Conservation (phyloP, 2,329 filamentous ascomycete species). For the Fusarium succisae region DNA sequence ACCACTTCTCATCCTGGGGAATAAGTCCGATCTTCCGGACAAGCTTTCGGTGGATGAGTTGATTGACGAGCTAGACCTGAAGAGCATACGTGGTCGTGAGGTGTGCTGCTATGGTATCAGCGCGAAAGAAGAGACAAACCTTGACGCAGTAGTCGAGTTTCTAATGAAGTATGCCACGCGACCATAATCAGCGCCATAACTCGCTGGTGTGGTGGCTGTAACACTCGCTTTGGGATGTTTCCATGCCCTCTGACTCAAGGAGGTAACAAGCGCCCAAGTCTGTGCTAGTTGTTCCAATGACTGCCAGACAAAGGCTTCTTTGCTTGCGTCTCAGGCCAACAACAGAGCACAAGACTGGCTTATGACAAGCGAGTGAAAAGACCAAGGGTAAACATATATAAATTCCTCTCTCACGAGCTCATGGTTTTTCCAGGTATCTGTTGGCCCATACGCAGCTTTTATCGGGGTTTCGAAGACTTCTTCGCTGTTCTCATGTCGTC, state of each 20-base stretch:
- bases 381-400: slow-evolving; percentile 44
- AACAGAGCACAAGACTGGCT: slow-evolving; percentile 24
- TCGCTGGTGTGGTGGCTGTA: slow-evolving; percentile 16
- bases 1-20: slow-evolving; percentile 91
- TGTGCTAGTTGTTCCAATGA: slow-evolving; percentile 1
- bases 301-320: not conserved
- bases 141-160: slow-evolving; percentile 97
- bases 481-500: slow-evolving; percentile 30
- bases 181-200: slow-evolving; percentile 49
- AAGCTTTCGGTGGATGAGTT: slow-evolving; percentile 94
- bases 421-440: slow-evolving; percentile 43
- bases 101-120: slow-evolving; percentile 99
- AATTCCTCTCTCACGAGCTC: slow-evolving; percentile 50
- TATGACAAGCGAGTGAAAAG: slow-evolving; percentile 30
- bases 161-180: slow-evolving; percentile 88
- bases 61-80: slow-evolving; percentile 91
- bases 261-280: not conserved
- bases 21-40: slow-evolving; percentile 94
- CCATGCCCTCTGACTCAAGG: not conserved
- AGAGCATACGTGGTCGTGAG: slow-evolving; percentile 88
- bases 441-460: slow-evolving; percentile 34
- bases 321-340: not conserved
- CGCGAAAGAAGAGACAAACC: slow-evolving; percentile 97
- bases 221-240: slow-evolving; percentile 16
- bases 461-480: slow-evolving; percentile 37